A percentile compares a stretch with the other conserved stretches of the same genome.
Conservation (phyloP, 1,284 basidiomycete species). For the Sphaerobolus stellatus region DNA sequence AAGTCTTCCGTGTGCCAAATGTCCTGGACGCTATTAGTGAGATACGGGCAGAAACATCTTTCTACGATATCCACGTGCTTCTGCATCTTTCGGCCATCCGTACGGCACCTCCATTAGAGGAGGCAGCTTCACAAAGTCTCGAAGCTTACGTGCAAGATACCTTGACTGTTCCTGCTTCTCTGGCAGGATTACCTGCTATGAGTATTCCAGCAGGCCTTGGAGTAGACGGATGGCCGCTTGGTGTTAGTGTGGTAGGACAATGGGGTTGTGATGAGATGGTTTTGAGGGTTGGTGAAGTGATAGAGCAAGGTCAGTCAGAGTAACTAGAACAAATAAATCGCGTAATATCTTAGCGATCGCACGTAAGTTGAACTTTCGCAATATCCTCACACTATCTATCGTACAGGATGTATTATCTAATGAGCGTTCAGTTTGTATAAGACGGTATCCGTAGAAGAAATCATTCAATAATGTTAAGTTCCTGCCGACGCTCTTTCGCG, state of each 20-base stretch:
- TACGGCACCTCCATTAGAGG: conserved; percentile 63
- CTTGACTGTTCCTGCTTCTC: conserved; percentile 86
- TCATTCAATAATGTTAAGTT: conserved; percentile 74
- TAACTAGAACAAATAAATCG: no score
- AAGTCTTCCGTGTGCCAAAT: conserved; percentile 60
- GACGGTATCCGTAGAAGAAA: neutral
- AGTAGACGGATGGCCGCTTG: conserved; percentile 79
- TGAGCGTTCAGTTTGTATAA: neutral
- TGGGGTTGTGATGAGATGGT: conserved; percentile 84
- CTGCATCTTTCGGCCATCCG: conserved; percentile 83
- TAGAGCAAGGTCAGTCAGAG: conserved; percentile 43
- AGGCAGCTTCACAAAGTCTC: conserved; percentile 29
- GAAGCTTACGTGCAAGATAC: conserved; percentile 87
- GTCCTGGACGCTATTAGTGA: conserved; percentile 27
- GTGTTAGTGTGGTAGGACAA: conserved; percentile 82
- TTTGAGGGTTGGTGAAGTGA: conserved; percentile 50
- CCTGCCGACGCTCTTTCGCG: conserved; percentile 69
- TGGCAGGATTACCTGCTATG: conserved; percentile 86
- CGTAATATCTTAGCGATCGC: neutral
- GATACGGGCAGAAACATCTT: neutral
- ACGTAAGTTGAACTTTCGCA: neutral
- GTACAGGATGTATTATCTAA: neutral
- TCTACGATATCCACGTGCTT: conserved; percentile 70
- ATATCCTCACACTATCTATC: neutral
- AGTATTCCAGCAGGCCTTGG: conserved; percentile 62